phyloP scores from a whole-genome alignment of 2,329 filamentous ascomycete genomes.

The Hypoxylon sp. region DNA sequence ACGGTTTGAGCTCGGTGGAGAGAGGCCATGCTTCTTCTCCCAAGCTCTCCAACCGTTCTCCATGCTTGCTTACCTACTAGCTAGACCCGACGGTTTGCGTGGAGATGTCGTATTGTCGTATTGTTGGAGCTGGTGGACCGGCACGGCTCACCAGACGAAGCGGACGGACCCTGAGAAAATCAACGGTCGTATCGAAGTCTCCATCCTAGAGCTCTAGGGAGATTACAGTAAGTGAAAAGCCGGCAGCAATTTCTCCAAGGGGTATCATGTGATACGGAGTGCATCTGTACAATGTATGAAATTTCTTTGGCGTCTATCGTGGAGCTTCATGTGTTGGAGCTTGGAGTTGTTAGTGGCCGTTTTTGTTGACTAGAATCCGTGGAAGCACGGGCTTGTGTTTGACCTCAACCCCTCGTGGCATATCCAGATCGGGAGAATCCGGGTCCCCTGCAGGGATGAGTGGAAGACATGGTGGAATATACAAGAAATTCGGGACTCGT shows the following conservation, averaged over 20 bases:
- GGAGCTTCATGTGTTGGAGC: not conserved
- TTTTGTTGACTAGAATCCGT: not conserved
- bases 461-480: conserved; percentile 18
- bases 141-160: conserved; percentile 32
- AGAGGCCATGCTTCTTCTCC: conserved; percentile 15
- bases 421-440: conserved; percentile 38
- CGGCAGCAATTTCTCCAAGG: not conserved
- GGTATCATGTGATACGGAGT: conserved; percentile 9
- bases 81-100: conserved; percentile 12
- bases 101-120: too few species aligned
- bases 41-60: conserved; percentile 3
- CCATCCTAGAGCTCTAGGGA: conserved; percentile 4
- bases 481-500: conserved; percentile 26
- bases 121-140: conserved; percentile 7
- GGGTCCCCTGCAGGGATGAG: conserved; percentile 27
- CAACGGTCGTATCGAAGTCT: conserved; percentile 10
- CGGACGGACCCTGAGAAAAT: conserved; percentile 12
- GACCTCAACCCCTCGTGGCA: conserved; percentile 34
- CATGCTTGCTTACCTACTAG: too few species aligned
- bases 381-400: conserved; percentile 6
- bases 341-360: not conserved
- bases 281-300: conserved; percentile 22
- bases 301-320: conserved; percentile 8
- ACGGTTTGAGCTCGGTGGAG: conserved; percentile 34
- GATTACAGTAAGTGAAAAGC: conserved; percentile 15